phyloP scores from a whole-genome alignment of 768 basidiomycete genomes.

The Lyophyllum semitale region DNA sequence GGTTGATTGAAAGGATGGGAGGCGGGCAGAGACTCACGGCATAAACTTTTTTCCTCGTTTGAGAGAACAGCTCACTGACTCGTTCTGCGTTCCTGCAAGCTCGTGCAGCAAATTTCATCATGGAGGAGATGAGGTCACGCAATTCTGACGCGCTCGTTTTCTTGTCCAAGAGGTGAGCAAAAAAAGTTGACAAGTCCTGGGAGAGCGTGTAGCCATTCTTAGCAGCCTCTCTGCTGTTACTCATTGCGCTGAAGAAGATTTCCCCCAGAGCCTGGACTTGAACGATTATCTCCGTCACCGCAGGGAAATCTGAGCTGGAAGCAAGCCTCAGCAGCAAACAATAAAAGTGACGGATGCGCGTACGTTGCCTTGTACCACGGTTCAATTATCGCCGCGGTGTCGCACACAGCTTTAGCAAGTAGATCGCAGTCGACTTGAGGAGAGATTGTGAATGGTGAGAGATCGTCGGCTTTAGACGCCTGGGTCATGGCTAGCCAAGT shows the following conservation, averaged over 20 bases:
- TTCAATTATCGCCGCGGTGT: background rate
- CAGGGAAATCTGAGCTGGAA: constrained; percentile 12
- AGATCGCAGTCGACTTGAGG: background rate
- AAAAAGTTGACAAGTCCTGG: constrained; percentile 1
- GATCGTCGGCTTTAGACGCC: background rate
- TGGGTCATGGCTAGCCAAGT: background rate
- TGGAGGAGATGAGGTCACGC: background rate
- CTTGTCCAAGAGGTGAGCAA: background rate
- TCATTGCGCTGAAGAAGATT: constrained; percentile 14
- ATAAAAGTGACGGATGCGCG: background rate
- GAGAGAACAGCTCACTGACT: background rate
- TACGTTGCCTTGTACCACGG: constrained; percentile 11
- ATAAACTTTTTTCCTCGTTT: background rate
- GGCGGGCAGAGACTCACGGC: background rate
- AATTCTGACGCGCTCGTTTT: background rate
- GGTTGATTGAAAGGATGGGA: background rate
- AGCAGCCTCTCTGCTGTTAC: constrained; percentile 3
- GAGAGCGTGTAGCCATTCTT: background rate
- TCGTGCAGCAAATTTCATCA: background rate
- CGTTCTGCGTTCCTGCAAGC: background rate
- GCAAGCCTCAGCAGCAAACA: background rate
- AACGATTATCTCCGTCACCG: constrained; percentile 15
- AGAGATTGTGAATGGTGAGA: background rate
- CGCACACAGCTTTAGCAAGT: background rate
- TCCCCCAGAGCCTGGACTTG: constrained; percentile 10